phyloP scores from a whole-genome alignment of 352 stramenopile species.

The Peronospora tabacina region DNA sequence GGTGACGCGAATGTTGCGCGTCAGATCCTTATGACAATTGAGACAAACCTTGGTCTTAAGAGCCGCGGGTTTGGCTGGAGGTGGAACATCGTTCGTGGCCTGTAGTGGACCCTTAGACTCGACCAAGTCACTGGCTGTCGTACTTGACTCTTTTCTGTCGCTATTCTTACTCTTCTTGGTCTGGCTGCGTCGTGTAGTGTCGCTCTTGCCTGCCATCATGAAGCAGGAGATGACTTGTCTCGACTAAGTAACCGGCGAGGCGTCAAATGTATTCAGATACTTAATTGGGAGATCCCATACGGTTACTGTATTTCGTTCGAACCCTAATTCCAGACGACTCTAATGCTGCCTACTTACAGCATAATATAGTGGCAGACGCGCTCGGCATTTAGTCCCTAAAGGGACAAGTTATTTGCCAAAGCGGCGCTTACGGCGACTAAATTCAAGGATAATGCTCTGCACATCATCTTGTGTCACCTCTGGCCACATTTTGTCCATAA shows the following conservation, averaged over 20 bases:
- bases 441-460: slow-evolving; percentile 71
- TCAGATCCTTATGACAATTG: slow-evolving; percentile 82
- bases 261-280: not conserved
- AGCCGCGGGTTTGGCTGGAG: slow-evolving; percentile 23
- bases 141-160: not conserved
- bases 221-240: slow-evolving; percentile 12
- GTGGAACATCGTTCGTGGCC: slow-evolving; percentile 6
- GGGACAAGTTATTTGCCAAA: slow-evolving; percentile 75
- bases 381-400: not conserved
- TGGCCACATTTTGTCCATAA: slow-evolving; percentile 94
- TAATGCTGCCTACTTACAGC: not conserved
- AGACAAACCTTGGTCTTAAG: slow-evolving; percentile 74
- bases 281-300: not conserved
- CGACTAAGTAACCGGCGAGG: slow-evolving; percentile 10
- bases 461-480: slow-evolving; percentile 87
- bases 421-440: slow-evolving; percentile 78
- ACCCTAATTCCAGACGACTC: not conserved
- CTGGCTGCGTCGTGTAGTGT: slow-evolving; percentile 17
- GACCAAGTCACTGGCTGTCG: not conserved
- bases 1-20: slow-evolving; percentile 79
- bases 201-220: slow-evolving; percentile 21
- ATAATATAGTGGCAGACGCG: not conserved
- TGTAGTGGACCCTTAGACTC: not conserved
- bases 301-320: not conserved
- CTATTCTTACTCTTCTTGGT: slow-evolving; percentile 30